Evolutionary conservation across 2,329 filamentous ascomycete genomes (phyloP).

Genomic region (Magnaporthales sp.): DNA sequence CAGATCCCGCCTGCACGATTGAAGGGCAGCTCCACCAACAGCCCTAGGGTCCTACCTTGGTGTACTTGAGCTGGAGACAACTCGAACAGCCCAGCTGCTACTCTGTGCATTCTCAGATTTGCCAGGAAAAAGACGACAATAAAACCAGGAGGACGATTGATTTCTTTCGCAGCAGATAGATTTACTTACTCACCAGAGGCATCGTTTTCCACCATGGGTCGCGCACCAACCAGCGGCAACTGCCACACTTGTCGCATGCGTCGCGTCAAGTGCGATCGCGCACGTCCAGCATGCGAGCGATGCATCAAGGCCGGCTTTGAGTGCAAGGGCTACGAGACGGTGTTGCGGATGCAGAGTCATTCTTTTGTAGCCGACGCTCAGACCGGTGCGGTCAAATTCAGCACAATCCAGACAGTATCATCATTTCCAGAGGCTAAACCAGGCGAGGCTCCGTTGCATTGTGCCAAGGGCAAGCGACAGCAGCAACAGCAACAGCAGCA

Average conservation of each 20-base stretch:
- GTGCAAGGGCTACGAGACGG: conserved; percentile 17
- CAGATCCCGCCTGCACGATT: neutral
- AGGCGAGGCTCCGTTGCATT: neutral
- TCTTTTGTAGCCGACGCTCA: conserved; percentile 15
- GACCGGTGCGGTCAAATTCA: conserved; percentile 14
- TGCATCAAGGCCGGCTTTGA: conserved; percentile 15
- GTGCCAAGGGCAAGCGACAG: conserved; percentile 1
- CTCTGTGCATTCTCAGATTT: neutral
- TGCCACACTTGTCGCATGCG: conserved; percentile 19
- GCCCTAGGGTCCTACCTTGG: neutral
- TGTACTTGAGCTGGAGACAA: neutral
- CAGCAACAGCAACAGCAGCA: conserved; percentile 4
- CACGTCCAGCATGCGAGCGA: conserved; percentile 14
- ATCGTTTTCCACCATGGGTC: conserved; percentile 13
- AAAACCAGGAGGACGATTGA: neutral
- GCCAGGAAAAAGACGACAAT: neutral
- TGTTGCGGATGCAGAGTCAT: conserved; percentile 18
- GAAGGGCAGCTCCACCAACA: neutral
- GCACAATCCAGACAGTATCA: conserved; percentile 13
- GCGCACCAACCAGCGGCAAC: conserved; percentile 18
- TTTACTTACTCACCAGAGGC: neutral
- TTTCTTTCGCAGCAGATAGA: neutral
- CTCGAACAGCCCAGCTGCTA: neutral
- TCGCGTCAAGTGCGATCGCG: conserved; percentile 19
- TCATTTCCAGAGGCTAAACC: conserved; percentile 10